A percentile compares a stretch with the other conserved stretches of the same genome.
phyloP scores from a whole-genome alignment of 495 filamentous ascomycete species.

The Aspergillus bertholletiae region DNA sequence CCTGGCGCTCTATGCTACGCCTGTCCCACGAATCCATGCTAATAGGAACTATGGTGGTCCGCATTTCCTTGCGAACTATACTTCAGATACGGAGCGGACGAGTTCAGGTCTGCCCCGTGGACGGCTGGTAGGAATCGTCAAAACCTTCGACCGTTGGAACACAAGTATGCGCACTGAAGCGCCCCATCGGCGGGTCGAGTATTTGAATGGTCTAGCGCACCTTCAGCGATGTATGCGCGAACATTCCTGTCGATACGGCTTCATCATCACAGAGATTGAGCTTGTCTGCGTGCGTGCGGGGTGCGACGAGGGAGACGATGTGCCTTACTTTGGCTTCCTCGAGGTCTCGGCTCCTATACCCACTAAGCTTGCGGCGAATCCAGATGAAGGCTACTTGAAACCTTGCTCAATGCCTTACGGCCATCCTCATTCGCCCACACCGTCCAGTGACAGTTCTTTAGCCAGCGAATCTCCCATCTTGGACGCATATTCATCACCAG shows the following conservation, averaged over 20 bases:
- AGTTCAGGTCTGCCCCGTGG: slow-evolving; percentile 69
- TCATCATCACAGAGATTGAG: slow-evolving; percentile 93
- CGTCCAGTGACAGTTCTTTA: slow-evolving; percentile 15
- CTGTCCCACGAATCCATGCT: slow-evolving; percentile 48
- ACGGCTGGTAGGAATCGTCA: slow-evolving; percentile 82
- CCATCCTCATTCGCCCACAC: slow-evolving; percentile 18
- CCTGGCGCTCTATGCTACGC: slow-evolving; percentile 53
- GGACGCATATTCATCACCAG: slow-evolving; percentile 9
- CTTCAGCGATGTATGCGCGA: slow-evolving; percentile 88
- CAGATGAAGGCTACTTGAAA: neutral
- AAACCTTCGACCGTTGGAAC: slow-evolving; percentile 90
- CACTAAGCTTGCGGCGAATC: slow-evolving; percentile 36
- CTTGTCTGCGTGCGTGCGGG: slow-evolving; percentile 83
- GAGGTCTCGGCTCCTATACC: slow-evolving; percentile 66
- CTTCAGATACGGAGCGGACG: slow-evolving; percentile 67
- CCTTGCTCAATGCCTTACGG: neutral
- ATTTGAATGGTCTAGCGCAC: slow-evolving; percentile 77
- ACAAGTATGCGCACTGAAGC: slow-evolving; percentile 84
- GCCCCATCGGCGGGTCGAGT: slow-evolving; percentile 76
- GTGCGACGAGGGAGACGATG: slow-evolving; percentile 57
- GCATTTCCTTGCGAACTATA: slow-evolving; percentile 66
- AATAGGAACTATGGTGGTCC: slow-evolving; percentile 52
- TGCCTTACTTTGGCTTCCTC: slow-evolving; percentile 80
- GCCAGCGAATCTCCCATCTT: slow-evolving; percentile 19
- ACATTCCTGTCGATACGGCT: slow-evolving; percentile 87